phyloP scores from a whole-genome alignment of 306 rosid species.

The Rosa lucieae region DNA sequence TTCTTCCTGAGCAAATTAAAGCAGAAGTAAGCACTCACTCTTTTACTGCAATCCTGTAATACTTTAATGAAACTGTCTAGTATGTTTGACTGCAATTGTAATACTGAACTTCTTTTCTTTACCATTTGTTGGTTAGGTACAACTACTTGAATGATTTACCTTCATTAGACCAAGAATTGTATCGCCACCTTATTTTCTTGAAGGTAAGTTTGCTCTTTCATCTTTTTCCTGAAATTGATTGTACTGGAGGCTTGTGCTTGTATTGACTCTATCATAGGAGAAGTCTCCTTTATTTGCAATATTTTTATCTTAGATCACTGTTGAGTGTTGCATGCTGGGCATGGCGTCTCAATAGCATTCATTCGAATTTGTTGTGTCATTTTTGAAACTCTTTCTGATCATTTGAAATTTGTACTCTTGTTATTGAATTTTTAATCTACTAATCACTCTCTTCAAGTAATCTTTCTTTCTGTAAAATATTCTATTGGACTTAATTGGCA shows the following conservation, averaged over 20 bases:
- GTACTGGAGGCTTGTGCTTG: neutral
- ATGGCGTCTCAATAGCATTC: neutral
- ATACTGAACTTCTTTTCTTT: neutral
- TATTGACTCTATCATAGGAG: neutral
- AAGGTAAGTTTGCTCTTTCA: constrained; percentile 52
- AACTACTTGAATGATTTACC: constrained; percentile 97
- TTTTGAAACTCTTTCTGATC: neutral
- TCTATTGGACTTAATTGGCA: neutral
- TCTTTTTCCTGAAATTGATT: neutral
- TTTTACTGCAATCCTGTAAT: neutral
- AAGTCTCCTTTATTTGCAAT: neutral
- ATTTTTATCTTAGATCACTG: neutral
- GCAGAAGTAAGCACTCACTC: constrained; percentile 68
- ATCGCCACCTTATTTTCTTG: constrained; percentile 93
- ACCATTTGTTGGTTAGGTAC: constrained; percentile 50
- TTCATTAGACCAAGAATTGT: constrained; percentile 91
- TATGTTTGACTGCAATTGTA: constrained; percentile 6
- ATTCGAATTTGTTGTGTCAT: neutral
- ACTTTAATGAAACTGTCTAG: neutral
- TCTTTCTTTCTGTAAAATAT: neutral
- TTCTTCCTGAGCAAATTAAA: constrained; percentile 96
- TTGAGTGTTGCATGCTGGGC: neutral
- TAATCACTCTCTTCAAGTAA: neutral
- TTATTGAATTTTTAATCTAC: too few species aligned
- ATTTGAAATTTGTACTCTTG: neutral